phyloP scores from a whole-genome alignment of 495 filamentous ascomycete species.

The Aspergillus egyptiacus region DNA sequence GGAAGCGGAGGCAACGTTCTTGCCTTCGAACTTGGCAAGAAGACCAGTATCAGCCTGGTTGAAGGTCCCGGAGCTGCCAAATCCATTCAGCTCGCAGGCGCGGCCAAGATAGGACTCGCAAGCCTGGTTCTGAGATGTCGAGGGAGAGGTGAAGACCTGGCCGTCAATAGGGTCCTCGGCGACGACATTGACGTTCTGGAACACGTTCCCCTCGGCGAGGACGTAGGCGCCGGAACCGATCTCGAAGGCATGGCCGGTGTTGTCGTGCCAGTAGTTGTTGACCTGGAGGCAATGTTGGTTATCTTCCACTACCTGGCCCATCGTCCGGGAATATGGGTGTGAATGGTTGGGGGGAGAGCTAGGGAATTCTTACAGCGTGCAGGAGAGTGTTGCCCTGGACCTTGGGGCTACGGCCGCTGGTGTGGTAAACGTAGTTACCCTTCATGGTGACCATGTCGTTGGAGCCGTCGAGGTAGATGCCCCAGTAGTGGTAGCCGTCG shows the following conservation, averaged over 20 bases:
- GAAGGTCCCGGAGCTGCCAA: constrained; percentile 38
- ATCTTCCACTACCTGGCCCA: neutral
- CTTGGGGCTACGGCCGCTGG: constrained; percentile 39
- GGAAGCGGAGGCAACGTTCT: constrained; percentile 46
- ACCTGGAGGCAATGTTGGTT: constrained; percentile 22
- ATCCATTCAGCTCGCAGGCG: constrained; percentile 42
- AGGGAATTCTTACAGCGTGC: constrained; percentile 25
- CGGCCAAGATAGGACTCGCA: constrained; percentile 43
- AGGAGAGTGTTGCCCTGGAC: constrained; percentile 38
- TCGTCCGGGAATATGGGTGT: neutral
- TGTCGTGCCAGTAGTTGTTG: constrained; percentile 56
- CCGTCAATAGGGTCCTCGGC: constrained; percentile 30
- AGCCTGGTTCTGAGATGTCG: constrained; percentile 25
- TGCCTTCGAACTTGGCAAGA: constrained; percentile 44
- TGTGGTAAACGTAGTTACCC: constrained; percentile 45
- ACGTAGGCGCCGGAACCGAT: constrained; percentile 44
- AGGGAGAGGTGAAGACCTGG: constrained; percentile 37
- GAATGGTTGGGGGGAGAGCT: neutral
- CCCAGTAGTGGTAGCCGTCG: constrained; percentile 45
- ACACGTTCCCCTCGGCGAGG: constrained; percentile 53
- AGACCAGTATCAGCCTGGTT: constrained; percentile 34
- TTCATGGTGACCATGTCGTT: constrained; percentile 41
- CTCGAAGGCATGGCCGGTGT: constrained; percentile 53
- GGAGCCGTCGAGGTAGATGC: constrained; percentile 35
- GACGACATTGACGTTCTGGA: constrained; percentile 41